Conservation (phyloP, 306 rosid genomes). For the Lagenaria siceraria region DNA sequence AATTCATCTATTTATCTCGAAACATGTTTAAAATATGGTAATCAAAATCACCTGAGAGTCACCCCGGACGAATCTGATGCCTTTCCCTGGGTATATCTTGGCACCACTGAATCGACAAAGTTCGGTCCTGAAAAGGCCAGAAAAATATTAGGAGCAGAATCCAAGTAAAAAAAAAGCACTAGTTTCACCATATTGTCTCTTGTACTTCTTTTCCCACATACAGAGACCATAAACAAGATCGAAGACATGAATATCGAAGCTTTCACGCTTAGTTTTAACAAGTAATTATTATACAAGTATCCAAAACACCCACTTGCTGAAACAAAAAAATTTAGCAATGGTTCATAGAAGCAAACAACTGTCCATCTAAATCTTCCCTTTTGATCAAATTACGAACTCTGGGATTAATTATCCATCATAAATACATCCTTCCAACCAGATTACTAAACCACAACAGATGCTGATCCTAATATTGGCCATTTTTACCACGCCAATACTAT, state of each 20-base stretch:
- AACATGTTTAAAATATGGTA: background rate
- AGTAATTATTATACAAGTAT: background rate
- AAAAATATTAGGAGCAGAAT: background rate
- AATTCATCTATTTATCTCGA: background rate
- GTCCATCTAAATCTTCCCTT: background rate
- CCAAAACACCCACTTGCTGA: background rate
- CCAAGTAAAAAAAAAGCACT: too few relatives aligned
- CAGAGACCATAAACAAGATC: background rate
- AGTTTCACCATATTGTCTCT: too few relatives aligned
- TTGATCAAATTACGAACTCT: background rate
- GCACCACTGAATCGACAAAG: slow-evolving; percentile 81
- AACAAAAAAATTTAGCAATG: background rate
- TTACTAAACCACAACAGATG: background rate
- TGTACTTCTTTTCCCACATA: background rate
- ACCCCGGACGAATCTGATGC: slow-evolving; percentile 66
- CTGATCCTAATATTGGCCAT: background rate
- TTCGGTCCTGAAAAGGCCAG: slow-evolving; percentile 43
- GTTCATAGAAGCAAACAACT: background rate
- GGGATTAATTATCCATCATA: background rate
- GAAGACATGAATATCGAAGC: background rate
- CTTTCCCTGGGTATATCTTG: slow-evolving; percentile 83
- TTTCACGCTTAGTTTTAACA: background rate
- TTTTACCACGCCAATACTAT: background rate
- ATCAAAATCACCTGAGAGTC: slow-evolving; percentile 66
- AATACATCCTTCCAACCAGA: background rate